A percentile compares a stretch with the other conserved stretches of the same genome.
These are phyloP conservation scores for Didymella pinodella DNA, from an alignment of 2,329 filamentous ascomycete species.

Conservation along the genomic window DNA sequence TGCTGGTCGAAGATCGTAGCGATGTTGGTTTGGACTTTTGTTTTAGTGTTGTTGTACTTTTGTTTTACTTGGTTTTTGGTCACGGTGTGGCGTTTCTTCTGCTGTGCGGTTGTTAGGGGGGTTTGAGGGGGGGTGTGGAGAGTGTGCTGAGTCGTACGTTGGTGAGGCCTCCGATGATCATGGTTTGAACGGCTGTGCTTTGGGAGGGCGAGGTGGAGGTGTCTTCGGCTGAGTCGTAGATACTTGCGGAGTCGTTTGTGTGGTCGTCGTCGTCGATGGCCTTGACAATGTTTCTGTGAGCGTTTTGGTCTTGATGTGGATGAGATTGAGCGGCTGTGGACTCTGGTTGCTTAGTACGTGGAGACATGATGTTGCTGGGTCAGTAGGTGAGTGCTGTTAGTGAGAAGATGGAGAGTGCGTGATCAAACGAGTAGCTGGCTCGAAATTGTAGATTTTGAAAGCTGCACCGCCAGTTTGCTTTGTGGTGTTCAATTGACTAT, in stretches of 20 bases:
- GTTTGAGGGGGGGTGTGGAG: neutral
- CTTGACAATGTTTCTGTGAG: conserved; percentile 18
- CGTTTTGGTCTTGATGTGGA: conserved; percentile 23
- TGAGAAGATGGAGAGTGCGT: conserved; percentile 1
- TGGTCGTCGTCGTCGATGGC: conserved; percentile 9
- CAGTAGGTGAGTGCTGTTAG: conserved; percentile 30
- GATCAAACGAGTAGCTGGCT: conserved; percentile 5
- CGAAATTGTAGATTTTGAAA: neutral
- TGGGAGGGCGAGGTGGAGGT: conserved; percentile 20
- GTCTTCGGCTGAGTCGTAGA: conserved; percentile 9
- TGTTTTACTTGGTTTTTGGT: conserved; percentile 33
- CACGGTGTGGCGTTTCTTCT: conserved; percentile 37
- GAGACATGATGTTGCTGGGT: conserved; percentile 24
- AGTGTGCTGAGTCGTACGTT: conserved; percentile 30
- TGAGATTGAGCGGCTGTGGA: conserved; percentile 8
- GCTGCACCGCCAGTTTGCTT: neutral
- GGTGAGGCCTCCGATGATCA: conserved; percentile 34
- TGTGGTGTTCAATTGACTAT: neutral
- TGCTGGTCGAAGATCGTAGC: conserved; percentile 35
- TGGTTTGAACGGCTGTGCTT: conserved; percentile 21
- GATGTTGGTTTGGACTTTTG: conserved; percentile 29
- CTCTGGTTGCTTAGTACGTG: conserved; percentile 21
- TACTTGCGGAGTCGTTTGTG: conserved; percentile 17
- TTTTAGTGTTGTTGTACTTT: conserved; percentile 25
- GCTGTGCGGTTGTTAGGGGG: conserved; percentile 24